These are phyloP conservation scores for Cnidoscolus chayamansa DNA, from an alignment of 441 rosid species.

Conservation along the genomic window DNA sequence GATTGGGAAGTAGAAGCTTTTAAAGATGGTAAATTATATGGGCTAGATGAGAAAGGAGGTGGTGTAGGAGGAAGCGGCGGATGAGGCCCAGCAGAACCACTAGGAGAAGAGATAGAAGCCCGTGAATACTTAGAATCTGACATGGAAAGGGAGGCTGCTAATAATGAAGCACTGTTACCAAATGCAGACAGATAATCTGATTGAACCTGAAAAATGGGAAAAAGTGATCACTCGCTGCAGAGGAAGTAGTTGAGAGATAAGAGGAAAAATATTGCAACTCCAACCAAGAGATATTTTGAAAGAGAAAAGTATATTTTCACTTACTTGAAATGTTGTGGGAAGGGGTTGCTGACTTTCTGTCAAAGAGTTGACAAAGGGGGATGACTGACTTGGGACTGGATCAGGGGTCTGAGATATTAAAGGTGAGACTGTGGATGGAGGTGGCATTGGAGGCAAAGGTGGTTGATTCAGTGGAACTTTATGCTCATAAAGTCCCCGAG, in stretches of 20 bases:
- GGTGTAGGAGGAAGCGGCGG: constrained; percentile 85
- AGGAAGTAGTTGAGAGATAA: constrained; percentile 1
- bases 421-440: constrained; percentile 55
- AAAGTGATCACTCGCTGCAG: constrained; percentile 11
- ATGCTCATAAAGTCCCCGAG: constrained; percentile 74
- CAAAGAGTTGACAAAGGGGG: constrained; percentile 43
- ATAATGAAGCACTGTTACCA: constrained; percentile 31
- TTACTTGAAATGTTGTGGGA: constrained; percentile 43
- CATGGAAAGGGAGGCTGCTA: constrained; percentile 31
- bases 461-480: constrained; percentile 68
- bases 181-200: constrained; percentile 45
- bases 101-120: constrained; percentile 47
- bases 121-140: constrained; percentile 46
- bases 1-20: constrained; percentile 62
- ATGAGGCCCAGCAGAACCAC: constrained; percentile 71
- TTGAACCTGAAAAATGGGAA: constrained; percentile 47
- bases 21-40: constrained; percentile 53
- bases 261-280: neutral
- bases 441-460: constrained; percentile 92
- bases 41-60: constrained; percentile 77
- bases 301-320: constrained; percentile 7
- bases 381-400: constrained; percentile 41
- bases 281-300: constrained; percentile 4
- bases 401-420: constrained; percentile 50
- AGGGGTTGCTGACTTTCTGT: constrained; percentile 37